These are phyloP conservation scores for Eucalyptus urophylla DNA, from an alignment of 345 rosid genomes.

Conservation along the genomic window DNA sequence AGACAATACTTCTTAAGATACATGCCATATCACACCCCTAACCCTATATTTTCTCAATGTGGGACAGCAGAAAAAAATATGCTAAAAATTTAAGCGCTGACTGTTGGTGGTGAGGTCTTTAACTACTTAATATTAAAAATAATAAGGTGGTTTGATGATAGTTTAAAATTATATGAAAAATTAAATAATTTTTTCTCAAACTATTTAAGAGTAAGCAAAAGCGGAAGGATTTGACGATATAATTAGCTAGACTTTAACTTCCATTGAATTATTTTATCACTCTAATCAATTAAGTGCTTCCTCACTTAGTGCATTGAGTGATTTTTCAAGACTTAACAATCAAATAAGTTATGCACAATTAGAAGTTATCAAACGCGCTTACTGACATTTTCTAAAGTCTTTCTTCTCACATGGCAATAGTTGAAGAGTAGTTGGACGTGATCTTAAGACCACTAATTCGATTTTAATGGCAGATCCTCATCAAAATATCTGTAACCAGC, in stretches of 20 bases:
- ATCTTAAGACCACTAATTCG: not conserved
- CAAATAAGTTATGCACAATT: not conserved
- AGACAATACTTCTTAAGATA: no score
- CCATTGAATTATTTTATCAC: not conserved
- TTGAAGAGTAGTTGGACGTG: not conserved
- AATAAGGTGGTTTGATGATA: not conserved
- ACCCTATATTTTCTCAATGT: not conserved
- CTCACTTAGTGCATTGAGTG: not conserved
- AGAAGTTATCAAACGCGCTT: not conserved
- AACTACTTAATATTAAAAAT: not conserved
- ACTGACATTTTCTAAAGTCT: not conserved
- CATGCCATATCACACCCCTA: not conserved
- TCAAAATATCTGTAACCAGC: not conserved
- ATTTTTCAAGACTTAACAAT: not conserved
- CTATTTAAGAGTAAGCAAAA: not conserved
- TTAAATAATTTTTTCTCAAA: not conserved
- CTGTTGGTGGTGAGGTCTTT: not conserved
- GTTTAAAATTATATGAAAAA: not conserved
- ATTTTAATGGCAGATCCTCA: not conserved
- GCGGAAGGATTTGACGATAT: not conserved
- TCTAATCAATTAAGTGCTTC: not conserved
- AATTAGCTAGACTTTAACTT: not conserved
- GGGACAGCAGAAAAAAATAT: not conserved
- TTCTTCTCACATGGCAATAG: not conserved
- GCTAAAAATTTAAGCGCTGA: not conserved